Base-by-base conservation (phyloP, 2,329 filamentous ascomycete species). In the Decorospora gaudefroyi region DNA sequence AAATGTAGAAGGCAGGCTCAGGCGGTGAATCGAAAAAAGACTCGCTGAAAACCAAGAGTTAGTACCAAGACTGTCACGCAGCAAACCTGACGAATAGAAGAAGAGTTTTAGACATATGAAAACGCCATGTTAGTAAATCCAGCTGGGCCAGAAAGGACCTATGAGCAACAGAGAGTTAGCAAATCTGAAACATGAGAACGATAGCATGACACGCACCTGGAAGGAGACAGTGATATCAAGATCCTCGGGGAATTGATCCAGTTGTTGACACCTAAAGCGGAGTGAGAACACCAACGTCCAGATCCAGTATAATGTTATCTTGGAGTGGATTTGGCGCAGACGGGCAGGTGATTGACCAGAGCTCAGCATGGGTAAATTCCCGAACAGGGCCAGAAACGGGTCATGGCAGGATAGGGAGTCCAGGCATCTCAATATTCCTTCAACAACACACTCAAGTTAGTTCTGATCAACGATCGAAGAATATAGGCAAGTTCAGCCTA, bases 1-100 rank as follows among this genome's bases (percentile, higher is more conserved):
- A 65, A 32, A 65, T 59, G 46, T 57, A 63, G 59, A 64, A 69
- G 53, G 57, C 63, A 44, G 64, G 53, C 59, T 62, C 59, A 53
- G 59, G 52, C 49, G 57, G 57, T 58, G 57, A 58, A 53, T 71
- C 68, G 59, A 68, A 69, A 62, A 59, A 63, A 61, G 64, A 67
- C 56, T 68, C 65, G 68, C 70, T 72, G 61, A 57, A 61, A 49
- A 44, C 42, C 55, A 59, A 53, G n/a, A 64, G 66, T 71, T 65
- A 71, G 69, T 71, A 42, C 47, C 55, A 46, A 59, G 57, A 61
- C 57, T 52, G 48, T 25, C 22, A 12, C 36, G 18, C 30, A 55
- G 57, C 49, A 51, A 49, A 49, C 42, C 48, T 53, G 29, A 50
- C 39, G 36, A 34, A 41, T 37, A 51, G 15, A 26, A 41, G 33